Conservation (phyloP, 805 yeast genomes). For the Metschnikowia continentalis region DNA sequence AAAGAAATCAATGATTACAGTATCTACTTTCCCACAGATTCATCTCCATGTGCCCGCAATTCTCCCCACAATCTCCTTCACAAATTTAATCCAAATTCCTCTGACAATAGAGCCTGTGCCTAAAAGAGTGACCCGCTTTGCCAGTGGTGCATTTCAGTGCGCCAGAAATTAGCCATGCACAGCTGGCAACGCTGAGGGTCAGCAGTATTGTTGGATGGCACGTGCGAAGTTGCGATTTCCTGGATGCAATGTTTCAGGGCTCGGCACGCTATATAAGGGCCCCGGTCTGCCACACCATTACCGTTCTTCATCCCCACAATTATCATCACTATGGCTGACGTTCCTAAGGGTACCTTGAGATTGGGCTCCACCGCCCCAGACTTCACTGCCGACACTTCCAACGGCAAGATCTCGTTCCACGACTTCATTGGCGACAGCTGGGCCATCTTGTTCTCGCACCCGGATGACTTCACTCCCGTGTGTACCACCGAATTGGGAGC, state of each 20-base stretch:
- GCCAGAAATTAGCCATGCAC: neutral
- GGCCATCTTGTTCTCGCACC: slow-evolving; percentile 89
- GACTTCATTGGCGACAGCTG: slow-evolving; percentile 81
- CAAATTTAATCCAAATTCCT: neutral
- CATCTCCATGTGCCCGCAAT: no score
- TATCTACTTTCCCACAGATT: no score
- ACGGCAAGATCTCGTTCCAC: slow-evolving; percentile 83
- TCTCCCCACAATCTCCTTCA: neutral
- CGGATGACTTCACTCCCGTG: slow-evolving; percentile 95
- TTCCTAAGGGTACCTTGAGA: slow-evolving; percentile 40
- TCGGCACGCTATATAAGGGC: neutral
- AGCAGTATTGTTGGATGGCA: slow-evolving; percentile 12
- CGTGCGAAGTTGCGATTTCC: slow-evolving; percentile 21
- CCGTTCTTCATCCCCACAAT: neutral
- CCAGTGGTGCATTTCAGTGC: neutral
- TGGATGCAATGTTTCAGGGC: neutral
- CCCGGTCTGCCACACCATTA: neutral
- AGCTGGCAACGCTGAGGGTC: neutral
- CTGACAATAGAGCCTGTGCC: neutral
- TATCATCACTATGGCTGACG: slow-evolving; percentile 10
- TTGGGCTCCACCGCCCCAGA: slow-evolving; percentile 86
- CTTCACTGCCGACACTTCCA: slow-evolving; percentile 77
- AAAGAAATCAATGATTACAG: no score
- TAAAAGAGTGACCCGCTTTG: neutral
- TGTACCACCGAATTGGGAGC: slow-evolving; percentile 97